phyloP scores from a whole-genome alignment of 148 eudicot species.

The Rhododendron simsii region DNA sequence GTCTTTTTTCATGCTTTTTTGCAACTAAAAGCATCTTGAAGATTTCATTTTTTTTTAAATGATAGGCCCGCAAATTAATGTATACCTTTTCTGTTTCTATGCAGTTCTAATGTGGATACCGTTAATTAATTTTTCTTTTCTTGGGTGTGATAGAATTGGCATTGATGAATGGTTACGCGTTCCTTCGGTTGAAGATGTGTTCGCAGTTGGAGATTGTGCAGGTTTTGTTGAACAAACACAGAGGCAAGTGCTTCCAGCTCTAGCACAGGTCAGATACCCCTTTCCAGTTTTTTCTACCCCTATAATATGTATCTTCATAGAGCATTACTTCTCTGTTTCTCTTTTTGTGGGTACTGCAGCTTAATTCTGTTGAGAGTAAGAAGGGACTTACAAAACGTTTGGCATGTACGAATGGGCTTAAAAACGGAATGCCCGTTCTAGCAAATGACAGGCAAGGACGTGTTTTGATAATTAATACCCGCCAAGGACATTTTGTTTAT shows the following conservation, averaged over 20 bases:
- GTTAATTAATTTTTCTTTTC: not conserved
- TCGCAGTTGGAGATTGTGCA: constrained; percentile 86
- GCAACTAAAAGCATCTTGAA: not conserved
- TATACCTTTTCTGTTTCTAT: not conserved
- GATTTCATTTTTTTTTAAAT: not conserved
- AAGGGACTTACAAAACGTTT: not conserved
- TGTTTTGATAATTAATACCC: no score
- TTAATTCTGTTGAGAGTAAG: not conserved
- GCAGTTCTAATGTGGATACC: not conserved
- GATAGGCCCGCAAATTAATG: not conserved
- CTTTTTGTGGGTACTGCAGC: not conserved
- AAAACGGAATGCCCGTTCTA: not conserved
- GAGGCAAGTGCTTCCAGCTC: constrained; percentile 78
- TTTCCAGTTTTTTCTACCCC: not conserved
- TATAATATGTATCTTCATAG: not conserved
- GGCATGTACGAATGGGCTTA: not conserved
- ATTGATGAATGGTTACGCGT: constrained; percentile 79
- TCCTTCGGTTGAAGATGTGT: constrained; percentile 78
- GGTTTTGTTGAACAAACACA: constrained; percentile 81
- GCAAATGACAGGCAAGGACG: no score
- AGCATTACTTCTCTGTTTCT: not conserved
- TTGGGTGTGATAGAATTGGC: constrained; percentile 47
- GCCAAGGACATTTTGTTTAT: no score
- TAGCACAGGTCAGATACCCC: constrained; percentile 64
- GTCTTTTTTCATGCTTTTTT: not conserved